These are phyloP conservation scores for Ogataea pini DNA, from an alignment of 805 yeast species.

Conservation along the genomic window DNA sequence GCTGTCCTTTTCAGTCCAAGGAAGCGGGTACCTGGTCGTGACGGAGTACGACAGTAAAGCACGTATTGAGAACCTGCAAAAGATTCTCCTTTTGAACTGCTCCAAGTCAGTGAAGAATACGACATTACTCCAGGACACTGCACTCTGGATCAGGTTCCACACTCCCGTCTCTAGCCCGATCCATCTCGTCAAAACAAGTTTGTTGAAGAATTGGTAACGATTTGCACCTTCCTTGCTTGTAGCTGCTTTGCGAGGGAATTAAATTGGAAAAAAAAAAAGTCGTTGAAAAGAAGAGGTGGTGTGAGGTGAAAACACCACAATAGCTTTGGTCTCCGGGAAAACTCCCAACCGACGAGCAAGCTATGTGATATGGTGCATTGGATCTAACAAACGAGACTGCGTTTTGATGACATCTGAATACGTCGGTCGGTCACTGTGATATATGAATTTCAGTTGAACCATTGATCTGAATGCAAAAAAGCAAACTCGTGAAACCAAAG, in stretches of 20 bases:
- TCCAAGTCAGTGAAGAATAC: neutral
- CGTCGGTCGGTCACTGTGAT: neutral
- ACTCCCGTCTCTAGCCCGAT: neutral
- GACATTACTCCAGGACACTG: neutral
- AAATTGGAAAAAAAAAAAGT: neutral
- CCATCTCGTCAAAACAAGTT: conserved; percentile 3
- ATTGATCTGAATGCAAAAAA: neutral
- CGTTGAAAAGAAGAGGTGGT: neutral
- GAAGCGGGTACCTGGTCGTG: neutral
- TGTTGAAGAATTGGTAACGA: neutral
- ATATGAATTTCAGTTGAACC: neutral
- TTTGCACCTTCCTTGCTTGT: neutral
- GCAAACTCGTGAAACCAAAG: conserved; percentile 1
- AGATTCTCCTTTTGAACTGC: conserved; percentile 1
- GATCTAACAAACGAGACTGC: neutral
- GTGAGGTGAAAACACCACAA: conserved; percentile 23
- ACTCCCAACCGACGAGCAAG: conserved; percentile 3
- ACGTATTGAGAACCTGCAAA: neutral
- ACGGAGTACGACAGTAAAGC: conserved; percentile 8
- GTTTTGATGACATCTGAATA: neutral
- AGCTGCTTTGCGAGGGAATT: neutral
- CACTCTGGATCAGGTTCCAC: neutral
- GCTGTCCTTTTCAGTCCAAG: neutral
- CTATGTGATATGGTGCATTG: conserved; percentile 24
- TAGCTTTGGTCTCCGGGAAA: conserved; percentile 5